Percentiles rank a stretch among this genome's conserved stretches.
phyloP scores from a whole-genome alignment of 257 asterid species.

The Lycium barbarum region DNA sequence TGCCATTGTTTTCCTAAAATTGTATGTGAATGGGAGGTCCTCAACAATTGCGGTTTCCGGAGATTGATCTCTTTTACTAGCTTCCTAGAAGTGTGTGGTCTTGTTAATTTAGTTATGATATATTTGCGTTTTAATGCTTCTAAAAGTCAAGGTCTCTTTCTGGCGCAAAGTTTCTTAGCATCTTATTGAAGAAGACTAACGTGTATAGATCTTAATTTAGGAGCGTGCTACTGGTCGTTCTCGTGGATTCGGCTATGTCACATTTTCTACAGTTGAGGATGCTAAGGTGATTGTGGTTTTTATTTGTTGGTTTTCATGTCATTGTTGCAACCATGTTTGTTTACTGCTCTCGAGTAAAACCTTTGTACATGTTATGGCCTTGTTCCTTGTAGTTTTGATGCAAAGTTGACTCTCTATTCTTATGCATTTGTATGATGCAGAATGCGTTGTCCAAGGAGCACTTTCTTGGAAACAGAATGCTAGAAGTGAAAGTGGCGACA shows the following conservation, averaged over 20 bases:
- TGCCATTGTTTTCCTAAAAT: background rate
- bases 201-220: conserved; percentile 45
- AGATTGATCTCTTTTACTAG: background rate
- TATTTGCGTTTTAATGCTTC: background rate
- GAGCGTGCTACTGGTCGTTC: conserved; percentile 96
- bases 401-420: background rate
- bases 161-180: background rate
- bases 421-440: conserved; percentile 49
- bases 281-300: conserved; percentile 66
- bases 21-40: background rate
- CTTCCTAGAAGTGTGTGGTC: background rate
- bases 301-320: conserved; percentile 13
- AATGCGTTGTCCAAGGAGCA: conserved; percentile 84
- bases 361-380: background rate
- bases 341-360: background rate
- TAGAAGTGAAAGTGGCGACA: conserved; percentile 97
- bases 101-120: background rate
- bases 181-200: background rate
- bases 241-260: conserved; percentile 97
- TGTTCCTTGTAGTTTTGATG: background rate
- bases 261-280: conserved; percentile 80
- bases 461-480: conserved; percentile 79
- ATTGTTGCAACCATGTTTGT: background rate
- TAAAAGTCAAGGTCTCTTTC: background rate
- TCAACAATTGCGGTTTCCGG: background rate